Base-by-base conservation (phyloP, 495 filamentous ascomycete genomes). In the Trypethelium eluteriae region DNA sequence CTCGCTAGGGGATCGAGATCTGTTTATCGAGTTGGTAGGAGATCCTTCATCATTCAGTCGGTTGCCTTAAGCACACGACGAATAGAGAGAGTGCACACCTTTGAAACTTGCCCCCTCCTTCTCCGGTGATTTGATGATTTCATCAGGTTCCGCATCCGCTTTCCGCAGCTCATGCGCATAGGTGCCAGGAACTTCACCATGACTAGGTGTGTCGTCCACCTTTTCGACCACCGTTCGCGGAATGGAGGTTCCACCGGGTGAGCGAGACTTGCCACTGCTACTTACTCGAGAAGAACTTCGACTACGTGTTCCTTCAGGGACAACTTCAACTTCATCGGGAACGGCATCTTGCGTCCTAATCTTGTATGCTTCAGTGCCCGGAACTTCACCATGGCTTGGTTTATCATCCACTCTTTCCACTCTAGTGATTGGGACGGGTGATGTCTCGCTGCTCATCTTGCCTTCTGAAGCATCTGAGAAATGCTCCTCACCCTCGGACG, bases 181-280 rank as follows among this genome's bases (percentile, higher is more conserved):
- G 2, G 93, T 96, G 16, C 93, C 92, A 32, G 92, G 92, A 32
- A 96, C 83, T 70, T 96, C 93, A 25, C 93, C 93, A 76, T 95
- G 83, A 69, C 89, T 89, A 76, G 87, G 84, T 38, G 78, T 74
- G 39, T 79, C 76, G 66, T 89, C 86, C 59, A 96, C 83, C 78
- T 88, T 91, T 76, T 95, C 91, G 36, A 96, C 89, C 61, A 93
- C 80, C 14, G 88, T 95, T 66, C 79, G 84, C n/a, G 92, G 92
- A 70, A 96, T 86, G 39, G 89, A 86, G 14, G 80, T 77, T 66
- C 81, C 81, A 68, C 81, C 79, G 63, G 83, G 84, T 62, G 83
- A 82, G 46, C 73, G 66, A 36, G 81, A 74, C 57, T 76, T 73
- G 63, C 77, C 76, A 11, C 73, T 74, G 1, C 66, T 44, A 38